Base-by-base conservation (phyloP, 1,139 yeast genomes). In the Debaryomycetaceae sp. region DNA sequence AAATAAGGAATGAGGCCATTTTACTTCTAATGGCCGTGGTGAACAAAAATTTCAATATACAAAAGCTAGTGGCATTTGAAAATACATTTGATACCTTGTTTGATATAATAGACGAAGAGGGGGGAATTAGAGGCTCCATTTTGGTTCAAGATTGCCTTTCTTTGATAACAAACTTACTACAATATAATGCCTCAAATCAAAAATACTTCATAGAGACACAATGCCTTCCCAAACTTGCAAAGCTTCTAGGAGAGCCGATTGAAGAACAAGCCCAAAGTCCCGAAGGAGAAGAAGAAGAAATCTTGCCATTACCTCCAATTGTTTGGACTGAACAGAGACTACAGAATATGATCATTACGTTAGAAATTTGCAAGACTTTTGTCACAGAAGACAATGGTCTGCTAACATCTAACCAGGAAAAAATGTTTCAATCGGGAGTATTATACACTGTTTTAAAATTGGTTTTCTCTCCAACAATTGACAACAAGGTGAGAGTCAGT, bases 31-130 rank as follows among this genome's bases (percentile, higher is more conserved):
- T 86, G 81, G 83, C 91, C 5, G 71, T 92, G 3, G 95, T 82
- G 6, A 83, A 84, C 49, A 86, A 86, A 45, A 88, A 89, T 53
- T 79, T 83, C 47, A 94, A 88, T 56, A 83, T 92, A 32, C 98
- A 94, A 58, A 91, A 91, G 56, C 68, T 92, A 17, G 95, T 92
- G 13, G 98, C 96, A 0, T 94, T 94, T 56, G 98, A 92, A 59
- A 91, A 88, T 48, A 85, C 95, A 0, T 91, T 92, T 56, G 97
- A 88, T 48, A 79, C 75, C 47, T 63, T 91, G 14, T 89, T 92
- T 52, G 73, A 70, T 31, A 85, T 92, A 11, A 83, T 92, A 18
- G 81, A 80, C 19, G 85, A 81, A 48, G 98, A 92, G 59, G 97
- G 96, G 15, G 96, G 96, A 0, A 74, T 89, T 8, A 74, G 91